A percentile compares a stretch with the other conserved stretches of the same genome.
phyloP scores from a whole-genome alignment of 371 early-diverging fungal species.

The Fennellomyces sp. region DNA sequence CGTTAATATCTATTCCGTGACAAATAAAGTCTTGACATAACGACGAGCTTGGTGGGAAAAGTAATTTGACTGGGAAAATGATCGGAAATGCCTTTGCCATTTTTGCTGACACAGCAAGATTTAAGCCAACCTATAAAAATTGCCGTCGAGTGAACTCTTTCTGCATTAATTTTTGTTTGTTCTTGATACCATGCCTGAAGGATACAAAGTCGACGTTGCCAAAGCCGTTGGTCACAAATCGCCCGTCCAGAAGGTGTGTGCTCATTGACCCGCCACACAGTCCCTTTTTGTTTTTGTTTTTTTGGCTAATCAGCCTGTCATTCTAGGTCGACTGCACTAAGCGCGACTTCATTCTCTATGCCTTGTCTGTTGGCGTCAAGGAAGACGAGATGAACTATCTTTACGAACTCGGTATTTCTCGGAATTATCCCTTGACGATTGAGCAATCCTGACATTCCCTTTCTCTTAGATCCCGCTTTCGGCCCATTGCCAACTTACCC shows the following conservation, averaged over 20 bases:
- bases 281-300: background rate
- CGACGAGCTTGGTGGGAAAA: background rate
- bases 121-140: background rate
- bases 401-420: slow-evolving; percentile 72
- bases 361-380: slow-evolving; percentile 63
- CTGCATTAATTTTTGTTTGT: slow-evolving; percentile 1
- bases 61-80: background rate
- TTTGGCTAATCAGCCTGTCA: background rate
- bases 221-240: slow-evolving; percentile 36
- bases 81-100: background rate
- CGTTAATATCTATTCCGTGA: background rate
- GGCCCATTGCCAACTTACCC: slow-evolving; percentile 76
- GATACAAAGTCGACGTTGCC: slow-evolving; percentile 26
- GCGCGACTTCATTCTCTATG: slow-evolving; percentile 70
- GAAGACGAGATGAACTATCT: slow-evolving; percentile 61
- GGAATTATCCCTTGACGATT: background rate
- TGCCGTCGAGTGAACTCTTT: background rate
- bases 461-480: slow-evolving; percentile 57
- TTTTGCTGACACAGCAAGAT: background rate
- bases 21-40: background rate
- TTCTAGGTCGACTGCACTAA: slow-evolving; percentile 55
- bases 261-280: no score
- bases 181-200: slow-evolving; percentile 25
- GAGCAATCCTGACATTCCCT: background rate
- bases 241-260: slow-evolving; percentile 15